Base-by-base conservation (phyloP, 2,329 filamentous ascomycete species). In the Fusarium luffae region DNA sequence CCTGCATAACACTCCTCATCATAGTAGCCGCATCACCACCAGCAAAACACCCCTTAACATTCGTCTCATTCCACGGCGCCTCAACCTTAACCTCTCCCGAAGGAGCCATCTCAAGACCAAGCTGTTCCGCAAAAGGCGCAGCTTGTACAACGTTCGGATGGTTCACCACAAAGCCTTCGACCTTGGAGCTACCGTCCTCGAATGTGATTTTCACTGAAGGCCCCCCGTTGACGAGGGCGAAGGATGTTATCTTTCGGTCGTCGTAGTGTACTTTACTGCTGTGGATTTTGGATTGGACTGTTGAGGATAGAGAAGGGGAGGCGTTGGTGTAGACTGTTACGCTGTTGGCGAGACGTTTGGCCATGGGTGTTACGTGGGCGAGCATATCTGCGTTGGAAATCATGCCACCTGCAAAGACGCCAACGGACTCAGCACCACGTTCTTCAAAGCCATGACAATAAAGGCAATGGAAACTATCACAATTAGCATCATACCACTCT, bases 401-500 rank as follows among this genome's bases (percentile, higher is more conserved):
- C 46, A 78, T 68, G 2, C 79, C 82, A 13, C 79, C 77, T 3
- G 82, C 83, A 4, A 89, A 79, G 6, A 88, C 72, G 1, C 85
- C 85, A 0, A 81, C 81, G 0, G 83, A 83, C 1, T 77, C 70
- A 4, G 77, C 74, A 3, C 84, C 85, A 16, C 83, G 80, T 52
- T 89, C 85, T 66, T 90, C 88, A 73, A 82, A 89, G 7, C 88
- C 88, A 66, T 89, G 82, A 75, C 87, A 90, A 70, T 85, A 88
- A 2, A 89, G 81, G 68, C 87, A 90, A 70, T 89, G 86, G 68
- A 86, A 89, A 46, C 82, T 43, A 6, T 25, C 1, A 21, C 2
- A 13, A 27, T 73, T 27, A 69, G 59, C 21, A 28, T 51, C 40
- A 8, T 8, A 25, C 23, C 23, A 8, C 7, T 8, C 23, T 25